A percentile compares a stretch with the other conserved stretches of the same genome.
Conservation (phyloP, 1,284 basidiomycete species). For the Austroboletus novae-zelandiae region DNA sequence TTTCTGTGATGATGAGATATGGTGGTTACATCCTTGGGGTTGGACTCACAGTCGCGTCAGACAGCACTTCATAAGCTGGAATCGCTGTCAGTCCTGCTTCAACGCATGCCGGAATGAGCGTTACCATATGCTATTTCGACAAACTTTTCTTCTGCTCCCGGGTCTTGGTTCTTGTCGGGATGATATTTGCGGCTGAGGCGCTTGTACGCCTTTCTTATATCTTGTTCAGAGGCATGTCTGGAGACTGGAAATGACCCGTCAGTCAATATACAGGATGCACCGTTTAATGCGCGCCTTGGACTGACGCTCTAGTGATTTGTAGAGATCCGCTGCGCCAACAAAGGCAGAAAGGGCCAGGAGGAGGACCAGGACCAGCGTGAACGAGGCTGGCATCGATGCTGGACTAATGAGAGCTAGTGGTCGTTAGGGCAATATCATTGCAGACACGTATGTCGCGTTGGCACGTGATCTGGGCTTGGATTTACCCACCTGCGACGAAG, state of each 20-base stretch:
- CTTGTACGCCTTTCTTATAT: conserved; percentile 91
- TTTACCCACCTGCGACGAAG: not conserved
- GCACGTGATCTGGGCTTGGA: conserved; percentile 22
- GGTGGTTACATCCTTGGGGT: not conserved
- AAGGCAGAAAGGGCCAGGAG: conserved; percentile 46
- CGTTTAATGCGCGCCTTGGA: conserved; percentile 35
- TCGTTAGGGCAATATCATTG: not conserved
- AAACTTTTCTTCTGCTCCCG: conserved; percentile 80
- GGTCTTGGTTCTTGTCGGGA: conserved; percentile 91
- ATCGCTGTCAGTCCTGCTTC: conserved; percentile 8
- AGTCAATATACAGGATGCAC: conserved; percentile 30
- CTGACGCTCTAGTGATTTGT: conserved; percentile 74
- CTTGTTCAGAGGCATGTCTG: conserved; percentile 77
- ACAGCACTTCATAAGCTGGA: conserved; percentile 90
- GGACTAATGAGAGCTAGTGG: not conserved
- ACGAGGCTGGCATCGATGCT: conserved; percentile 26
- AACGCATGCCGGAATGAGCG: conserved; percentile 20
- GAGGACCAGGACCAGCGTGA: conserved; percentile 36
- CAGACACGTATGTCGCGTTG: conserved; percentile 31
- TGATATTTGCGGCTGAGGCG: conserved; percentile 87
- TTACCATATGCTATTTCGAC: conserved; percentile 86
- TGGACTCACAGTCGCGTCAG: conserved; percentile 63
- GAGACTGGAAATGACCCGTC: conserved; percentile 50
- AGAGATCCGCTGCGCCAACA: conserved; percentile 65
- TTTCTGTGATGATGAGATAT: conserved; percentile 52